phyloP scores from a whole-genome alignment of 495 filamentous ascomycete genomes.

The Hypoxylon fuscum region DNA sequence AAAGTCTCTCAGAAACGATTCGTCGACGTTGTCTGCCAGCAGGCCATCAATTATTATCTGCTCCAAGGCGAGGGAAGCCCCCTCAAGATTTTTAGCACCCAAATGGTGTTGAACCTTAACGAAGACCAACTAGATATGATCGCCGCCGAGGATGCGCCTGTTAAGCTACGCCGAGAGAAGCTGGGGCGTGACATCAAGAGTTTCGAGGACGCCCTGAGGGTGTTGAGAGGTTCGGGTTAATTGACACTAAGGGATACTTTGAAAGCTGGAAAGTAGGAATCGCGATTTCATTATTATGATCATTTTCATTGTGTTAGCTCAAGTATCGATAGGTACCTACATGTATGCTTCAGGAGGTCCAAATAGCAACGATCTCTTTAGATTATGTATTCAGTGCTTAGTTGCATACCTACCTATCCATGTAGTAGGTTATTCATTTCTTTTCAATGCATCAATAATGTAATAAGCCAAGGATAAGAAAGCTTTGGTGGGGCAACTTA shows the following conservation, averaged over 20 bases:
- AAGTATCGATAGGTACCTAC: background rate
- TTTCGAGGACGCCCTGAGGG: slow-evolving; percentile 39
- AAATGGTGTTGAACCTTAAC: slow-evolving; percentile 32
- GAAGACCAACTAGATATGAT: slow-evolving; percentile 41
- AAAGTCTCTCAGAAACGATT: slow-evolving; percentile 65
- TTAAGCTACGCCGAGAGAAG: slow-evolving; percentile 41
- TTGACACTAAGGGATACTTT: background rate
- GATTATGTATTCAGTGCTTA: no score
- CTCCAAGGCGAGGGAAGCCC: slow-evolving; percentile 35
- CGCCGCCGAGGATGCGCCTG: slow-evolving; percentile 31
- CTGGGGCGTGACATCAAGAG: slow-evolving; percentile 40
- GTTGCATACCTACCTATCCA: background rate
- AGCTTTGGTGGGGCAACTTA: background rate
- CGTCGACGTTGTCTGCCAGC: slow-evolving; percentile 61
- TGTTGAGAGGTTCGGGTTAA: slow-evolving; percentile 31
- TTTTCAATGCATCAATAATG: slow-evolving; percentile 4
- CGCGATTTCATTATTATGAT: background rate
- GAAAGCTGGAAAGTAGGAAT: background rate
- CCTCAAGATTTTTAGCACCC: slow-evolving; percentile 34
- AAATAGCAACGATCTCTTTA: no score
- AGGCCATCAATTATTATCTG: slow-evolving; percentile 49
- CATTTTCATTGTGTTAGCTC: background rate
- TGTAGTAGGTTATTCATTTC: no score
- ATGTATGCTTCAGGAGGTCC: no score
- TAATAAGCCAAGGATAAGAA: background rate